Base-by-base conservation (phyloP, 345 rosid genomes). In the Anacardium occidentale region DNA sequence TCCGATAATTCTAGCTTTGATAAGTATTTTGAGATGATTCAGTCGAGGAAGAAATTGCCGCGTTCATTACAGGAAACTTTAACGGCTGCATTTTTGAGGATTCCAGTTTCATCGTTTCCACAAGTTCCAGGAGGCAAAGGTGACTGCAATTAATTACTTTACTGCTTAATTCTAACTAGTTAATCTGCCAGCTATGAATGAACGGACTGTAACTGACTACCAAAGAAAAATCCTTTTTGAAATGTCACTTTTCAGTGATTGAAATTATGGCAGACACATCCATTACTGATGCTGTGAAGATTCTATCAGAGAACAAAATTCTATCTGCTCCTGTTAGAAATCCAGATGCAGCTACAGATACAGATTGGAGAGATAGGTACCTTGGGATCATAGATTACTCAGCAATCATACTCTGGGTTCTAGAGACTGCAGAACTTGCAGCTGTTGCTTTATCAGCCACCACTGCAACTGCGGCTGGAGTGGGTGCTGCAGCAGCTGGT, bases 51-150 rank as follows among this genome's bases (percentile, higher is more conserved):
- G 85, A 91, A 89, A 77, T 73, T 91, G 42, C 89, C 97, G 2
- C 82, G 51, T 14, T 59, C 94, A 5, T 75, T 94, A 67, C 97
- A 87, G 80, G 91, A 91, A 79, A 82, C 87, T 24, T 74, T 91
- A 47, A 91, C 88, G 17, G 77, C 88, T 65, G 98, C 98, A 8
- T 91, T 91, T 80, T 84, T 82, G 6, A 82, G 81, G 40, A 84
- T 94, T 54, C 98, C 93, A 0, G 93, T 85, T 37, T 89, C 93
- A 34, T 86, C 94, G 37, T 94, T 91, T 82, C 98, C 94, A 12
- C 85, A 75, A 77, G 94, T 90, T 32, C 87, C 94, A 32, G 83
- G 88, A 13, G 98, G 93, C 72, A 84, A 82, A 91, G 98, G 96
- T 91, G 66, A 32, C 66, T 50, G 57, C 62, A 26, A 25, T 2